Percentiles rank a stretch among this genome's conserved stretches.
Conservation (phyloP, 2,329 filamentous ascomycete species). For the Alternaria incomplexa region DNA sequence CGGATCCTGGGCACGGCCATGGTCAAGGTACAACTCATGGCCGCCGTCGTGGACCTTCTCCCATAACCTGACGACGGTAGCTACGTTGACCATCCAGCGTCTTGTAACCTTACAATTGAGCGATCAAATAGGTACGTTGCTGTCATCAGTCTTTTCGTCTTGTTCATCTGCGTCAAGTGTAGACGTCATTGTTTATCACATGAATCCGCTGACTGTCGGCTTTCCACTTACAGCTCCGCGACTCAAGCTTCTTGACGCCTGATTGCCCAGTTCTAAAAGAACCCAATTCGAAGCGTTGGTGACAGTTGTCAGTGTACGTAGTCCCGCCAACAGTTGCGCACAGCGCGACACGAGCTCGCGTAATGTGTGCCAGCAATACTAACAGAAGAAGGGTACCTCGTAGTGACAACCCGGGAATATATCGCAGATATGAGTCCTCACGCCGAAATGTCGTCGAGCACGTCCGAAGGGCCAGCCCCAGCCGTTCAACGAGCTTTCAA, state of each 20-base stretch:
- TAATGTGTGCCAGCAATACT: conserved; percentile 1
- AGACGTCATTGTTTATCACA: conserved; percentile 29
- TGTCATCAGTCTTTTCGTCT: not conserved
- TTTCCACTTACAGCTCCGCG: not conserved
- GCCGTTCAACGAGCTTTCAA: conserved; percentile 35
- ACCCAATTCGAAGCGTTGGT: conserved; percentile 1
- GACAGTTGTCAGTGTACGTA: conserved; percentile 8
- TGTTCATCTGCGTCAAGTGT: conserved; percentile 14
- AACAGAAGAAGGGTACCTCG: not conserved
- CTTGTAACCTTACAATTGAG: not conserved
- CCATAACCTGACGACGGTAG: conserved; percentile 12
- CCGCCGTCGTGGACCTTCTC: conserved; percentile 20
- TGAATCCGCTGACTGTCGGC: conserved; percentile 10
- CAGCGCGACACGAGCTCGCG: not conserved
- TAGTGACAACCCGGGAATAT: not conserved
- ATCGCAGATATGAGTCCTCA: conserved; percentile 42
- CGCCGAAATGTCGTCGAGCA: conserved; percentile 32
- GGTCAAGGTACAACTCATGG: conserved; percentile 28
- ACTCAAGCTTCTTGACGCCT: not conserved
- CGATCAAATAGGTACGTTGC: not conserved
- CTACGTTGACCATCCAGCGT: not conserved
- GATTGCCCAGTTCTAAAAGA: not conserved
- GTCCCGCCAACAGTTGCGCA: not conserved
- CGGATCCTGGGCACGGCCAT: conserved; percentile 22
- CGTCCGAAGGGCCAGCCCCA: conserved; percentile 25